Evolutionary conservation across 2,329 filamentous ascomycete genomes (phyloP).

Genomic region (Colletotrichum filicis): DNA sequence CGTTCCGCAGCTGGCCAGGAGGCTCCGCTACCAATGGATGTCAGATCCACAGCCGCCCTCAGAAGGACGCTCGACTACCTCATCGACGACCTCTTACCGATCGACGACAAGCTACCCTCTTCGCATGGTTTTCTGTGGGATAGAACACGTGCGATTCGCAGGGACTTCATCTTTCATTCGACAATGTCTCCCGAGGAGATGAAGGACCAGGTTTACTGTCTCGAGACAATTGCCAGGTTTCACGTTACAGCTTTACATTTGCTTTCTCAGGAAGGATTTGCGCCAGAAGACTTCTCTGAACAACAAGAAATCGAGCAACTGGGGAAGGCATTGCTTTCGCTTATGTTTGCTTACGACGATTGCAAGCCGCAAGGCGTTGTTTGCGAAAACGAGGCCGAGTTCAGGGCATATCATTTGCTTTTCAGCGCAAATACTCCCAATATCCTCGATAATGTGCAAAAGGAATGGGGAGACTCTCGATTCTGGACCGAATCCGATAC

Average conservation of each 20-base stretch:
- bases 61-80: slow-evolving; percentile 72
- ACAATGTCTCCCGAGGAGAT: slow-evolving; percentile 67
- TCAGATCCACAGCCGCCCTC: slow-evolving; percentile 69
- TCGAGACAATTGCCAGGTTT: slow-evolving; percentile 75
- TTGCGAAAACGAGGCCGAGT: slow-evolving; percentile 73
- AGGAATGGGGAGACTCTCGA: slow-evolving; percentile 63
- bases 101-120: slow-evolving; percentile 64
- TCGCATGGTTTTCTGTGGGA: slow-evolving; percentile 76
- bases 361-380: slow-evolving; percentile 66
- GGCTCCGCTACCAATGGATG: slow-evolving; percentile 74
- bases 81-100: slow-evolving; percentile 66
- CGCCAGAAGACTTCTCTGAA: slow-evolving; percentile 70
- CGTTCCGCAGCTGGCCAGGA: slow-evolving; percentile 76
- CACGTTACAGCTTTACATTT: slow-evolving; percentile 74
- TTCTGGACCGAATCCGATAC: slow-evolving; percentile 66
- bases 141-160: slow-evolving; percentile 72
- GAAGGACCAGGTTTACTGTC: slow-evolving; percentile 68
- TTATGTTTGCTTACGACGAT: slow-evolving; percentile 75
- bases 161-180: slow-evolving; percentile 76
- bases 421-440: slow-evolving; percentile 70
- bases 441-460: slow-evolving; percentile 63
- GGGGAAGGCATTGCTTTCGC: slow-evolving; percentile 71
- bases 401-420: slow-evolving; percentile 72
- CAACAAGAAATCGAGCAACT: slow-evolving; percentile 77
- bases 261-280: slow-evolving; percentile 66